Evolutionary conservation across 176 grass and related monocot species (phyloP).

Genomic region (Musa acuminata): DNA sequence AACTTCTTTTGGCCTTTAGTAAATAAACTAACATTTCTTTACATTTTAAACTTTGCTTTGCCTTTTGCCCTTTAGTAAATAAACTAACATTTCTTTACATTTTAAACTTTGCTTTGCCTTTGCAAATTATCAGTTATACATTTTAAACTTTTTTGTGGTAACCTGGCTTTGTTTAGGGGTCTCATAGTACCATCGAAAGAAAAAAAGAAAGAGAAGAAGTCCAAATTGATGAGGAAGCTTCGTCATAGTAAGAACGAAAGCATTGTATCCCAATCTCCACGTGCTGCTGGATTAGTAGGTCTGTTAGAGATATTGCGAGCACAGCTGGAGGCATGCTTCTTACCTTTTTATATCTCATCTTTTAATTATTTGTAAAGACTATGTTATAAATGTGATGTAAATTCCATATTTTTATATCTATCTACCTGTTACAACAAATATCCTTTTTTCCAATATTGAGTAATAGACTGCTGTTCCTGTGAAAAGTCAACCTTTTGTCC

Average conservation of each 20-base stretch:
- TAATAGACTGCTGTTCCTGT: background rate
- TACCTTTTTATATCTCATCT: slow-evolving; percentile 24
- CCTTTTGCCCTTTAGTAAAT: too few relatives aligned
- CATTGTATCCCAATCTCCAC: slow-evolving; percentile 37
- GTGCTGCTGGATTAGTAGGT: slow-evolving; percentile 77
- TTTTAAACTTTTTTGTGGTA: background rate
- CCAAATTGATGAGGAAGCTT: slow-evolving; percentile 82
- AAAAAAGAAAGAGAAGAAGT: slow-evolving; percentile 89
- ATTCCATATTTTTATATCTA: background rate
- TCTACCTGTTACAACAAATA: background rate
- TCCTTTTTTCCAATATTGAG: background rate
- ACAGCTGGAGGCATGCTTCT: slow-evolving; percentile 68
- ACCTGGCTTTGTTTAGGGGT: slow-evolving; percentile 42
- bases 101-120: background rate
- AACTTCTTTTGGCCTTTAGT: slow-evolving; percentile 7
- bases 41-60: too few relatives aligned
- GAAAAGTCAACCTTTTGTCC: background rate
- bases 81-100: too few relatives aligned
- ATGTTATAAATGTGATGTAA: background rate
- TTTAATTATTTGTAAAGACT: background rate
- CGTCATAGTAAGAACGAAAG: slow-evolving; percentile 85
- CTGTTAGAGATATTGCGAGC: slow-evolving; percentile 87
- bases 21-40: background rate
- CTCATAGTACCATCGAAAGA: slow-evolving; percentile 93
- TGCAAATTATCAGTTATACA: background rate